These are phyloP conservation scores for Ophiosphaerella narmari DNA, from an alignment of 2,329 filamentous ascomycete genomes.

Conservation along the genomic window DNA sequence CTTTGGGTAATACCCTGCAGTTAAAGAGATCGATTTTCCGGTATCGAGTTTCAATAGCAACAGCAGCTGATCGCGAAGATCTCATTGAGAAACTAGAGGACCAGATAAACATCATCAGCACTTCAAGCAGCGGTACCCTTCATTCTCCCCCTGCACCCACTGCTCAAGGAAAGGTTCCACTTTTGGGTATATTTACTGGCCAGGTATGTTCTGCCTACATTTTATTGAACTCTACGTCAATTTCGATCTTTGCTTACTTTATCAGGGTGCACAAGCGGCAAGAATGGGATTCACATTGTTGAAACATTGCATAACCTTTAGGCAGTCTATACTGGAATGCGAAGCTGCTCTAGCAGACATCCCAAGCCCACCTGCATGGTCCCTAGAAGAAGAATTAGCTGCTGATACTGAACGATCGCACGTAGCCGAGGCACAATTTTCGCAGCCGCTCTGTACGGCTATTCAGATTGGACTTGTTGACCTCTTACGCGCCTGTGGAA, in stretches of 20 bases:
- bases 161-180: too few species aligned
- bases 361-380: conserved; percentile 12
- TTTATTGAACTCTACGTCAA: too few species aligned
- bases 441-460: conserved; percentile 43
- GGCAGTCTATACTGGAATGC: too few species aligned
- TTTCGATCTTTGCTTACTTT: too few species aligned
- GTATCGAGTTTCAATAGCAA: too few species aligned
- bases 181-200: conserved; percentile 8
- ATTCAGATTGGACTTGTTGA: conserved; percentile 44
- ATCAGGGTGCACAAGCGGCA: too few species aligned
- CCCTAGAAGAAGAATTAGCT: conserved; percentile 15
- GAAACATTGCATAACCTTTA: too few species aligned
- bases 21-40: too few species aligned
- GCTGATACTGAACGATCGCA: neutral
- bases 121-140: too few species aligned
- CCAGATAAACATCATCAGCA: neutral
- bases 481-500: conserved; percentile 30
- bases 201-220: conserved; percentile 9
- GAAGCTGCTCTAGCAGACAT: conserved; percentile 11
- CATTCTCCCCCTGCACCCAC: too few species aligned
- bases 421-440: conserved; percentile 22
- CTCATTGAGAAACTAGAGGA: neutral
- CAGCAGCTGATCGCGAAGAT: neutral
- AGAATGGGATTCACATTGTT: too few species aligned
- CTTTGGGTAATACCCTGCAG: too few species aligned